Conservation (phyloP, 164 flowering plant species). For the Berberis vulgaris region DNA sequence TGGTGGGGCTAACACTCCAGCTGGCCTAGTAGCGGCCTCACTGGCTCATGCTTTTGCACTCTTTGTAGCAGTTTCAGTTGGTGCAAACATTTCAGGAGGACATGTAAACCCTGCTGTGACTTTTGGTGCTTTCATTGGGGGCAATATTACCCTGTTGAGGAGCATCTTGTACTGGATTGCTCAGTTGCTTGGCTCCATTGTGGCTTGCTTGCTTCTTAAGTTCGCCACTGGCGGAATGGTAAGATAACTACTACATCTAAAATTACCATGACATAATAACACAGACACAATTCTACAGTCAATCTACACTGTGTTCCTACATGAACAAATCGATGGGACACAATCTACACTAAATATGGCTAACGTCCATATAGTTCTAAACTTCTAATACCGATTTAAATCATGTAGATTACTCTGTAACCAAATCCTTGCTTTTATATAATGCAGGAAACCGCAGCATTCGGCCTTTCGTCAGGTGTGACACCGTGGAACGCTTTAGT, state of each 20-base stretch:
- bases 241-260: no score
- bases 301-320: no score
- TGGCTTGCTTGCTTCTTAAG: constrained; percentile 36
- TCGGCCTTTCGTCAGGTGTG: constrained; percentile 25
- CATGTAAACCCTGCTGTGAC: constrained; percentile 49
- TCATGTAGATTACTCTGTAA: no score
- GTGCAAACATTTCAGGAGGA: constrained; percentile 41
- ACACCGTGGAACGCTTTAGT: constrained; percentile 26
- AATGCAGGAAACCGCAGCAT: constrained; percentile 25
- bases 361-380: no score
- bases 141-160: constrained; percentile 30
- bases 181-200: constrained; percentile 32
- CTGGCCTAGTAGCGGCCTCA: constrained; percentile 34
- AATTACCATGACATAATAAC: no score
- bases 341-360: no score
- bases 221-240: constrained; percentile 38
- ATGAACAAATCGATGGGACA: no score
- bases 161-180: constrained; percentile 40
- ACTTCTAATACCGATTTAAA: no score
- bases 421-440: no score
- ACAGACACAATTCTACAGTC: no score
- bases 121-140: constrained; percentile 45
- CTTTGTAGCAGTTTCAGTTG: constrained; percentile 39
- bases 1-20: constrained; percentile 28
- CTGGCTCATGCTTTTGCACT: constrained; percentile 35